Base-by-base conservation (phyloP, 23 red algal species). In the Chondrus crispus region DNA sequence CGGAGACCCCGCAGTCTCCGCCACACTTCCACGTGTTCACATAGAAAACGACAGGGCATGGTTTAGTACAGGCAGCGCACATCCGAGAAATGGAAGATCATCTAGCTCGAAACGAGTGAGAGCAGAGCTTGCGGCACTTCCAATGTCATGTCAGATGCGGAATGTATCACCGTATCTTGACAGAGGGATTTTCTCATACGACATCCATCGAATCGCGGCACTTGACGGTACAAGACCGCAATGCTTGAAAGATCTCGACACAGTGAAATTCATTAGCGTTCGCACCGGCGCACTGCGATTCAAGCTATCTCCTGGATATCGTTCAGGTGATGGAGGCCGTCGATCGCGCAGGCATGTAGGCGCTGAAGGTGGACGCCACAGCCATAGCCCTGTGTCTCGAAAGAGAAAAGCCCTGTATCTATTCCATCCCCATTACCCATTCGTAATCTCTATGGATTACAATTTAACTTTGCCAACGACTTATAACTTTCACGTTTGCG, bases 381-480 rank as follows among this genome's bases (percentile, higher is more conserved):
- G n/a, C 39, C 88, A 54, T 45, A n/a, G n/a, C n/a, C n/a, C n/a
- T n/a, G n/a, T 69, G 43, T 48, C 33, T 62, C 69, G 72, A 37
- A 74, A 79, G 29, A 46, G 81, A 49, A 74, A 49, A 53, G 41
- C 49, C 35, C 81, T 85, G 46, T 96, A 92, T 90, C 64, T 96
- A 36, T 96, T 96, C 78, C 94, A 96, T 69, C 94, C 94, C 40
- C 28, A 66, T 44, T 78, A 90, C 38, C 94, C 94, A 46, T 85
- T 96, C 62, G 94, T 96, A 13, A 79, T 96, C 20, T 82, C 75
- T 22, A 72, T 96, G 62, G 81, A 90, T 46, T 42, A 48, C 41
- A 72, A 52, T 75, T 48, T 60, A 7, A 0, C 40, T 19, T 7
- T 16, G 42, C 55, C 68, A 30, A 87, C 71, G 14, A 50, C 81